Evolutionary conservation across 2,329 filamentous ascomycete species (phyloP).

Genomic region (Colletotrichum sp.): DNA sequence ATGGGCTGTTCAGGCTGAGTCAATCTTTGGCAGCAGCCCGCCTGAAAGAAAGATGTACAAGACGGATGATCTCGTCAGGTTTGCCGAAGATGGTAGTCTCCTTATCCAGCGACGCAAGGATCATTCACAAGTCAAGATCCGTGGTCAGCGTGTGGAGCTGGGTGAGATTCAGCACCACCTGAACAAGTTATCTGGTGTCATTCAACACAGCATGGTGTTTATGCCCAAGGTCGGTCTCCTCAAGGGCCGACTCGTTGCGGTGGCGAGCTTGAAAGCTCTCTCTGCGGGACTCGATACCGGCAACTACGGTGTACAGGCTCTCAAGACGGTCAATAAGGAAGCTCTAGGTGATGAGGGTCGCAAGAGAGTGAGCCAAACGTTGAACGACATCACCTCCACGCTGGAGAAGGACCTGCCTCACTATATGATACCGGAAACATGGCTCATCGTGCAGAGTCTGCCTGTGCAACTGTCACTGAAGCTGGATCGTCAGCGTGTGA

Average conservation of each 20-base stretch:
- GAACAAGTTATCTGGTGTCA: background rate
- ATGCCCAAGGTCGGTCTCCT: background rate
- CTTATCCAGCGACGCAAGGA: slow-evolving; percentile 21
- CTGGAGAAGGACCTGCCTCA: slow-evolving; percentile 12
- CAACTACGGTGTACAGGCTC: background rate
- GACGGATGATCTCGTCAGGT: slow-evolving; percentile 15
- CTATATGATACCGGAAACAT: slow-evolving; percentile 26
- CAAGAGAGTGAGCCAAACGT: background rate
- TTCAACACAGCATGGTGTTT: background rate
- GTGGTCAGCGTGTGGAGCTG: slow-evolving; percentile 15
- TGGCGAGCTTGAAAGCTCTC: background rate
- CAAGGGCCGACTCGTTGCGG: background rate
- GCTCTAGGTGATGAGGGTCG: background rate
- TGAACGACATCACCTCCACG: background rate
- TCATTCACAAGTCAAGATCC: slow-evolving; percentile 23
- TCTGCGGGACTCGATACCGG: background rate
- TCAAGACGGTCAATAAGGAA: background rate
- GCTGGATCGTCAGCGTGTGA: slow-evolving; percentile 15
- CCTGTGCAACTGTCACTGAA: slow-evolving; percentile 24
- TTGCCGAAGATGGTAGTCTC: slow-evolving; percentile 9
- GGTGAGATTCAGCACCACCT: slow-evolving; percentile 11
- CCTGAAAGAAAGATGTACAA: slow-evolving; percentile 12
- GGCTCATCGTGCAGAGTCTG: slow-evolving; percentile 18
- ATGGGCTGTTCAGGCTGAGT: background rate
- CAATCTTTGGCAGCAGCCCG: background rate